Evolutionary conservation across 345 rosid species (phyloP), one percentile per base, ranked within the genome.

Genomic region (Ceriops zippeliana): DNA sequence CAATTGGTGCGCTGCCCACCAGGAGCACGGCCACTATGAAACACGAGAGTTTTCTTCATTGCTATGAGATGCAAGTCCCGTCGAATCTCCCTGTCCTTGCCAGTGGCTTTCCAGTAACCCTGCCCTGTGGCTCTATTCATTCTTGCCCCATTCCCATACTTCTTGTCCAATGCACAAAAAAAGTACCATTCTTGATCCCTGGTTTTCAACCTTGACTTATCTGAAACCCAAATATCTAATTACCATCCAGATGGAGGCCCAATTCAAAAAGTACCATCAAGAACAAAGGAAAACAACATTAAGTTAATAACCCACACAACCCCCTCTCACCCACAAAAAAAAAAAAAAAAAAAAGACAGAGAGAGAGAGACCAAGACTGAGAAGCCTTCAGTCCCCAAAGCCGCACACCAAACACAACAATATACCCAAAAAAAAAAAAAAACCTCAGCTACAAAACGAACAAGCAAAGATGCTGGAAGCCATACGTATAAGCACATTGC

Each of bases 171-270:
- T 9, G 87, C 84, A 72, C 88, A 78, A 58, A 86, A 92, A 75
- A 92, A 86, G 86, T 83, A 90, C 91, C 93, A 88, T 57, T 85
- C 90, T 65, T 87, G 85, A 76, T 92, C 96, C 63, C 87, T 81
- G 62, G 85, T 86, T 73, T 85, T 92, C 79, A 90, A 71, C 72
- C 81, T 86, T 13, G 93, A 73, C 66, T 67, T 73, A 64, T 37
- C 89, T 86, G 67, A 34, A 72, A 82, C 66, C 32, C 52, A 21
- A 5, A 61, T 52, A 56, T 49, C 68, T n/a, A 8, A 32, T 66
- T 30, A 58, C 66, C 65, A 34, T 27, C 22, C 19, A 27, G 22
- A 19, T 30, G 65, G 65, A 32, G 52, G 21, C 32, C 65, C 28
- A 51, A 4, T 24, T 22, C 21, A 31, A 6, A 5, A 46, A 51